These are phyloP conservation scores for Ceratocystiopsis minuta DNA, from an alignment of 2,329 filamentous ascomycete species.

Conservation along the genomic window DNA sequence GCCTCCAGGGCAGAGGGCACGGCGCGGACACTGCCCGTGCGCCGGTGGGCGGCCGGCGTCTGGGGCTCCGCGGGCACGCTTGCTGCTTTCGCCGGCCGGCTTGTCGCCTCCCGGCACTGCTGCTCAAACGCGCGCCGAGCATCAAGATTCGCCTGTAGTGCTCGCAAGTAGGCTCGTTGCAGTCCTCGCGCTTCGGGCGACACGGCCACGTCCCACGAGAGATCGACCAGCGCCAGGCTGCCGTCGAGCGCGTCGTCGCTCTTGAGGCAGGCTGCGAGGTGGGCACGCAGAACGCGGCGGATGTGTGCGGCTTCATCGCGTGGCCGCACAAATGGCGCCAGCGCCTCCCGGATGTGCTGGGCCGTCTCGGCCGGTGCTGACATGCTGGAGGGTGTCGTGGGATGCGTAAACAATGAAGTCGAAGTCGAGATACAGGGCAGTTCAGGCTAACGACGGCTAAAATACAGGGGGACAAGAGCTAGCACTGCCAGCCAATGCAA, in stretches of 20 bases:
- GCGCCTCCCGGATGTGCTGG: constrained; percentile 11
- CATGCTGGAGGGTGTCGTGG: neutral
- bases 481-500: too few relatives aligned
- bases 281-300: constrained; percentile 33
- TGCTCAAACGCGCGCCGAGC: constrained; percentile 24
- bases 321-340: constrained; percentile 36
- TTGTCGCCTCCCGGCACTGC: neutral
- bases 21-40: too few relatives aligned
- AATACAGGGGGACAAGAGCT: too few relatives aligned
- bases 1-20: constrained; percentile 21
- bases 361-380: constrained; percentile 5
- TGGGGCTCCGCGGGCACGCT: neutral
- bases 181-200: constrained; percentile 24
- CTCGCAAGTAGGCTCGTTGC: constrained; percentile 36
- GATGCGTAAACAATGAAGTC: neutral
- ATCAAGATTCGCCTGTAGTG: constrained; percentile 31
- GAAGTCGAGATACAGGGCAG: too few relatives aligned
- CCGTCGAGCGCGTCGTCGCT: constrained; percentile 12
- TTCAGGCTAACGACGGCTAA: too few relatives aligned
- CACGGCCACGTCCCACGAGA: constrained; percentile 17
- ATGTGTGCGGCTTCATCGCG: constrained; percentile 40
- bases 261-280: constrained; percentile 30
- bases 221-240: constrained; percentile 27
- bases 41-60: neutral
- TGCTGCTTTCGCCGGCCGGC: constrained; percentile 1